Evolutionary conservation across 768 basidiomycete species (phyloP), one percentile per base, ranked within the genome.

Genomic region (Calocera viscosa): DNA sequence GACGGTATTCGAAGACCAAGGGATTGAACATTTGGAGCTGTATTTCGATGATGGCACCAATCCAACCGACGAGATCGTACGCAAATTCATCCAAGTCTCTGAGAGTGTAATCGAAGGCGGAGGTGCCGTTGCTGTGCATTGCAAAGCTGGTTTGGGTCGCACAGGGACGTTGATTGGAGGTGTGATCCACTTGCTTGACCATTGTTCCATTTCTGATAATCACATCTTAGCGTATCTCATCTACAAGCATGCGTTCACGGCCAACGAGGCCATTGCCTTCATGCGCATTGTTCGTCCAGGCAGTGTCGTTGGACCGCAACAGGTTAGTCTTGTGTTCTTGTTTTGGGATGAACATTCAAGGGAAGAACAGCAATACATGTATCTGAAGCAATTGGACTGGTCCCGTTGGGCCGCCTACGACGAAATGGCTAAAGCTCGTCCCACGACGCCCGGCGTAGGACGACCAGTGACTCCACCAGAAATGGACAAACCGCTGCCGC

Each of bases 31-130:
- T 74, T 81, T 88, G 77, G 93, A 95, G 71, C 82, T 97, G 69
- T 97, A 95, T 76, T 98, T 96, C 71, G 94, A 97, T 76, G 96
- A 99, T 75, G 96, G 96, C 24, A 96, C 94, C 26, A 98, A 98
- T 76, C 95, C 95, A 3, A 89, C 93, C 0, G 91, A 96, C 76
- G 91, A 96, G 67, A 96, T 97, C 72, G 90, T 94, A 49, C 83
- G 93, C 65, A 84, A 86, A 67, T 99, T 99, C 73, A 89, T 99
- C 71, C 88, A 90, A 71, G 78, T 91, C 65, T 85, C 88, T 1
- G 94, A 97, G 73, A 79, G 83, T 22, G 80, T 89, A 32, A 85
- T 97, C 53, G 86, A 89, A 69, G 76, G 72, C 22, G 90, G 90
- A 12, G 90, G 91, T 64, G 89, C 87, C 28, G 87, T 94, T 53